These are phyloP conservation scores for Aspergillus quadrilineatus DNA, from an alignment of 2,329 filamentous ascomycete species.

Conservation along the genomic window DNA sequence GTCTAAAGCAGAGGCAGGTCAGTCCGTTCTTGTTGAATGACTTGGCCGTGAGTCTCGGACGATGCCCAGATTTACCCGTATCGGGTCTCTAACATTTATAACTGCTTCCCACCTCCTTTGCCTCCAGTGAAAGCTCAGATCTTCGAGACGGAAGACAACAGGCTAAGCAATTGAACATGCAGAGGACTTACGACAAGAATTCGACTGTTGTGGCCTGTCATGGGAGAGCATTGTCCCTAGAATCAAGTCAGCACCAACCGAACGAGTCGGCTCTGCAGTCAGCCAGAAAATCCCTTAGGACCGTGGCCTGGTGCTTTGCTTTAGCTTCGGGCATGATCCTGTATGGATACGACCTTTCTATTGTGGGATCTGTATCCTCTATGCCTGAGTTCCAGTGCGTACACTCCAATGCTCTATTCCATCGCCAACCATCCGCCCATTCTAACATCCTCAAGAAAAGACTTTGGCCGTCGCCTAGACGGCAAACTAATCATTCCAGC, in stretches of 20 bases:
- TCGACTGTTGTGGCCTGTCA: not conserved
- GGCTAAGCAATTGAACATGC: not conserved
- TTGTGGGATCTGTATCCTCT: conserved; percentile 31
- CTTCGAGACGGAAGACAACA: not conserved
- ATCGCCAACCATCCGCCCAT: not conserved
- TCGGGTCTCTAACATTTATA: not conserved
- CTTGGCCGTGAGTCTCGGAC: not conserved
- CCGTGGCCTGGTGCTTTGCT: conserved; percentile 20
- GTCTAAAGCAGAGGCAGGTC: not conserved
- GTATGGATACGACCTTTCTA: conserved; percentile 33
- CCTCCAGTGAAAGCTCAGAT: not conserved
- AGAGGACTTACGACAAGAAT: not conserved
- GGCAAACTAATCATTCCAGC: conserved; percentile 42
- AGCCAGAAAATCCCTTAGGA: conserved; percentile 13
- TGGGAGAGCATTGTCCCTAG: not conserved
- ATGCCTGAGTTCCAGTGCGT: conserved; percentile 24
- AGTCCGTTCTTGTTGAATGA: not conserved
- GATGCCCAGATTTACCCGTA: not conserved
- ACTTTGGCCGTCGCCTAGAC: conserved; percentile 36
- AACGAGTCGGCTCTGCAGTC: conserved; percentile 5
- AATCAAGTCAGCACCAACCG: not conserved
- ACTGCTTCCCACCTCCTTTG: not conserved
- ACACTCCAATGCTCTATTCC: not conserved
- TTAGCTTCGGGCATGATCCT: conserved; percentile 29
- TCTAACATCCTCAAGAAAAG: conserved; percentile 15